Conservation (phyloP, 208 protist species). For the Kentomonas sorsogonicus region DNA sequence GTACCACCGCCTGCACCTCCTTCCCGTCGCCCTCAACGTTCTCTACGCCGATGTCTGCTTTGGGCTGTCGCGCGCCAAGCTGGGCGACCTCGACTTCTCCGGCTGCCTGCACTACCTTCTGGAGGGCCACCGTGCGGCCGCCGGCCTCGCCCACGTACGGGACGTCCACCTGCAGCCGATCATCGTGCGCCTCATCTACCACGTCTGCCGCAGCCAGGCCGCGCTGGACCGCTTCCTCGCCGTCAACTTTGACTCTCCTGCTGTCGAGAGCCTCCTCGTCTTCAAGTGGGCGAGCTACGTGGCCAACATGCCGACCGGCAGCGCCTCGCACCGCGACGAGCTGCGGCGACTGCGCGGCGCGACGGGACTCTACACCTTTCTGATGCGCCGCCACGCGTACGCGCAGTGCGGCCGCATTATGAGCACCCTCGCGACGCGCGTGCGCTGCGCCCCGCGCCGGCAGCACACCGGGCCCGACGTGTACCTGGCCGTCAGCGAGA, state of each 20-base stretch:
- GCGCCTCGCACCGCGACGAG: slow-evolving; percentile 35
- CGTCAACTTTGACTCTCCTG: slow-evolving; percentile 19
- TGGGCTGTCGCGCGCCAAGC: slow-evolving; percentile 33
- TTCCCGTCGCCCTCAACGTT: slow-evolving; percentile 49
- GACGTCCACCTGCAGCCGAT: slow-evolving; percentile 15
- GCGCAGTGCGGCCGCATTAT: slow-evolving; percentile 69
- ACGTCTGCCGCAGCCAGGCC: slow-evolving; percentile 22
- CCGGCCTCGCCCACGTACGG: slow-evolving; percentile 28
- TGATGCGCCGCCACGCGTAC: slow-evolving; percentile 73
- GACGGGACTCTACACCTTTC: slow-evolving; percentile 60
- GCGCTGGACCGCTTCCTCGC: slow-evolving; percentile 27
- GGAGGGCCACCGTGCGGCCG: no score
- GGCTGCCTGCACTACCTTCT: slow-evolving; percentile 53
- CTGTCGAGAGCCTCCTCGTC: slow-evolving; percentile 41
- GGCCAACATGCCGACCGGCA: slow-evolving; percentile 55
- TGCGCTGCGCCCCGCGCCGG: slow-evolving; percentile 65
- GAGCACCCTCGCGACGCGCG: slow-evolving; percentile 52
- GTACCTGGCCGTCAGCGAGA: slow-evolving; percentile 41
- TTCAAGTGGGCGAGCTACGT: slow-evolving; percentile 59
- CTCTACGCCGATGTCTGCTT: slow-evolving; percentile 53
- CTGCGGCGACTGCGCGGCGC: slow-evolving; percentile 46
- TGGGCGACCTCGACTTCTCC: slow-evolving; percentile 33
- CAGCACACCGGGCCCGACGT: slow-evolving; percentile 15
- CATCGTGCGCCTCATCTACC: slow-evolving; percentile 34
- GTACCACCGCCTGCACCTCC: slow-evolving; percentile 4